Evolutionary conservation across 176 grass and related monocot species (phyloP).

Genomic region (Eleusine indica): DNA sequence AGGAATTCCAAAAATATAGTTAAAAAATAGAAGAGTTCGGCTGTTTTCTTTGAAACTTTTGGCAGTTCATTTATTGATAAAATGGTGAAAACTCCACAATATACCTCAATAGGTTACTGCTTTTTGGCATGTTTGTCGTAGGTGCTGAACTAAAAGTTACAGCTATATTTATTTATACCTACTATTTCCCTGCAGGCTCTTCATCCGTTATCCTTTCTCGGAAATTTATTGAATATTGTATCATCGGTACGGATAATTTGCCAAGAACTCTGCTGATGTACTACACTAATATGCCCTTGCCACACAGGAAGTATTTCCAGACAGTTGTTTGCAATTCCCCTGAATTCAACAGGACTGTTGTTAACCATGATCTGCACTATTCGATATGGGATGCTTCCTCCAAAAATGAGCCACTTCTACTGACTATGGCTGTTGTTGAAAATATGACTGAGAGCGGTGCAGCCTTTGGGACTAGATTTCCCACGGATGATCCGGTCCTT

Average conservation of each 20-base stretch:
- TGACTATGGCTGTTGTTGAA: slow-evolving; percentile 53
- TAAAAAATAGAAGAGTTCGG: background rate
- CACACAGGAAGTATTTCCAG: slow-evolving; percentile 88
- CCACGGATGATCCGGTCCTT: slow-evolving; percentile 64
- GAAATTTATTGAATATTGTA: slow-evolving; percentile 80
- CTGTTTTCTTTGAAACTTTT: slow-evolving; percentile 1
- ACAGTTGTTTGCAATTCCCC: slow-evolving; percentile 90
- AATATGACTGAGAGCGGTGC: slow-evolving; percentile 68
- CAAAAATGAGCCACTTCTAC: slow-evolving; percentile 52
- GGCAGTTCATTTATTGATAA: slow-evolving; percentile 18
- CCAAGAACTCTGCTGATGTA: slow-evolving; percentile 94
- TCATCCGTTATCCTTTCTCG: slow-evolving; percentile 84
- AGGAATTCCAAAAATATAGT: background rate
- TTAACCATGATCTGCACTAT: slow-evolving; percentile 83
- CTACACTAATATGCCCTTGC: slow-evolving; percentile 71
- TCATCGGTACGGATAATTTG: slow-evolving; percentile 73
- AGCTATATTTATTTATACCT: slow-evolving; percentile 20
- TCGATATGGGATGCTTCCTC: slow-evolving; percentile 35
- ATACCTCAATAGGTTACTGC: background rate
- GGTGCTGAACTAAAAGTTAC: slow-evolving; percentile 8
- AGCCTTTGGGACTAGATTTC: slow-evolving; percentile 64
- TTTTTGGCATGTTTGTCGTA: background rate
- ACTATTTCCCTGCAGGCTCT: slow-evolving; percentile 59
- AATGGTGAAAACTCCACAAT: background rate
- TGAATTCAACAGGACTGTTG: slow-evolving; percentile 72